phyloP scores from a whole-genome alignment of 192 early-diverging fungal genomes.

The Dispira simplex region DNA sequence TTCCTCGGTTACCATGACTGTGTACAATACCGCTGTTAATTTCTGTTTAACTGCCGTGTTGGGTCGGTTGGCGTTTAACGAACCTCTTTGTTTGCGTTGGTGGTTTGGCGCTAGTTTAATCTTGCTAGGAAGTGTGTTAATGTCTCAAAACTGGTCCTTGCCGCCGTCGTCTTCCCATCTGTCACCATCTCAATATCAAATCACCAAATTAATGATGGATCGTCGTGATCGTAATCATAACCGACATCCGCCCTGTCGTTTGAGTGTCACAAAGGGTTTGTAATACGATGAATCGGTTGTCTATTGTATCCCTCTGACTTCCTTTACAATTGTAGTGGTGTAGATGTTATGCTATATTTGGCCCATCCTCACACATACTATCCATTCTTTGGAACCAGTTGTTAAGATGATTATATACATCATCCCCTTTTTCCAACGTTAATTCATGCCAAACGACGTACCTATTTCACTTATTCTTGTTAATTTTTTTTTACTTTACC shows the following conservation, averaged over 20 bases:
- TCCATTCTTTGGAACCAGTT: no score
- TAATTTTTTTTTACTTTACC: no score
- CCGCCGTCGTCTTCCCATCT: background rate
- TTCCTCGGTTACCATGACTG: slow-evolving; percentile 59
- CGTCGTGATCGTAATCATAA: background rate
- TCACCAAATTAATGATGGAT: no score
- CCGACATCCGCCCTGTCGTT: background rate
- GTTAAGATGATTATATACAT: no score
- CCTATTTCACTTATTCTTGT: no score
- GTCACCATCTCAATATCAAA: background rate
- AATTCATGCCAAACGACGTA: no score
- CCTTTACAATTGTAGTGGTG: no score
- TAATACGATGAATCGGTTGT: background rate
- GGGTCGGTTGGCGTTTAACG: slow-evolving; percentile 58
- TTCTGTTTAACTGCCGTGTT: slow-evolving; percentile 56
- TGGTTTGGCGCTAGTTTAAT: slow-evolving; percentile 74
- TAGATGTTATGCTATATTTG: no score
- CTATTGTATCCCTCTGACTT: no score
- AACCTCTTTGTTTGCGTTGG: slow-evolving; percentile 59
- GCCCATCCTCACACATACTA: no score
- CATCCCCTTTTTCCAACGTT: no score
- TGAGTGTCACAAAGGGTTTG: background rate
- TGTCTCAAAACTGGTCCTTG: slow-evolving; percentile 4
- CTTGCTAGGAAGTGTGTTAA: slow-evolving; percentile 42
- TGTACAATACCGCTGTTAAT: slow-evolving; percentile 65